Base-by-base conservation (phyloP, 306 rosid species). In the Trifolium subterraneum region DNA sequence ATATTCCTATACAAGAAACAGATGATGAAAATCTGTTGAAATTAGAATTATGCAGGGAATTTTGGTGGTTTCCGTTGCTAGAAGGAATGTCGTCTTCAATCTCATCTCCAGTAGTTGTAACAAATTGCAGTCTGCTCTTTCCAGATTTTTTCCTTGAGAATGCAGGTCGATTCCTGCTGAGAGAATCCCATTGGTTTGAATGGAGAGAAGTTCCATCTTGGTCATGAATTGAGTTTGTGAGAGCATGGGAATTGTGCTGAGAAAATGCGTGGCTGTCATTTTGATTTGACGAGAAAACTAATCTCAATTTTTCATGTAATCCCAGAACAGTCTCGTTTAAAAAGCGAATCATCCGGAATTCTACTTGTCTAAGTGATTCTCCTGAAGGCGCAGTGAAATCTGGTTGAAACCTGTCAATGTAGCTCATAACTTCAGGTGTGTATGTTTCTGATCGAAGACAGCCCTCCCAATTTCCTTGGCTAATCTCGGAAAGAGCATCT, bases 391-490 rank as follows among this genome's bases (percentile, higher is more conserved):
- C 88, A 25, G 96, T 71, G 72, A 94, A 94, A 87, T 94, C 99
- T 5, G 97, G 99, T 75, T 94, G 98, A 64, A 83, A 73, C 56
- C 89, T 73, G 75, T 94, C 99, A 35, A 92, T 87, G 81, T 86
- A 78, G 84, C 82, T 74, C 80, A 82, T 56, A 72, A 86, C 76
- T 79, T 94, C 97, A 35, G 96, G 83, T 16, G 96, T 87, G 79
- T 87, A 92, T 76, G 89, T 86, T 83, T 94, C 99, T 23, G 97
- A 94, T 31, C 86, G 93, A 65, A 84, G 87, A 86, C 97, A 90
- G 64, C 97, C 93, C 84, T 94, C 99, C 99, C 99, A 94, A 61
- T 86, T 89, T 48, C 99, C 99, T 73, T 87, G 99, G 79, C 96
- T 94, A 86, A 94, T 90, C 92, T 94, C 99, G 45, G 73, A 59